Evolutionary conservation across 2,329 filamentous ascomycete genomes (phyloP), one percentile per base, ranked within the genome.

Genomic region (Alternaria sp.): DNA sequence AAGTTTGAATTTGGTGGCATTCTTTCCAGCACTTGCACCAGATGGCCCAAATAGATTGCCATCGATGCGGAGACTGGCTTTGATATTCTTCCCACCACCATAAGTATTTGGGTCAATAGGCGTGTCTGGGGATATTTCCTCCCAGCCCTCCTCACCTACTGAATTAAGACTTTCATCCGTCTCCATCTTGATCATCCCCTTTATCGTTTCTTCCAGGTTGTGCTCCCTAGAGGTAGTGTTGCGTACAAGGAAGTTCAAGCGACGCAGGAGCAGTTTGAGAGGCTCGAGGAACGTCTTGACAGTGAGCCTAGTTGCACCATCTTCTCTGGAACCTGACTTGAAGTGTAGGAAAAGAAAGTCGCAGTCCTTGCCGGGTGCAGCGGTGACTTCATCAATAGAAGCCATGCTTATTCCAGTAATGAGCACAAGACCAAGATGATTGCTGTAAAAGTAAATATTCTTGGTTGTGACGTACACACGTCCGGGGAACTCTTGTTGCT

Each of bases 241-340:
- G 71, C 92, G 91, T 3, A 98, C 89, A 28, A 99, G 81, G 63
- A 93, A 91, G 74, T 97, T 96, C 16, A 99, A 83, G 18, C 95
- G 89, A 48, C 89, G 86, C 73, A 97, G 92, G 5, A 99, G 85
- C 6, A 98, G 84, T 63, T 88, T 87, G 44, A 97, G 83, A 25
- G 95, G 91, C 69, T 98, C 94, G 25, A 99, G 83, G 82, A 97
- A 99, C 0, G 92, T 92, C 81, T 97, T 98, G 74, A 99, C 88
- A 0, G 92, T 94, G 60, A 98, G 87, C 54, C 92, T 86, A 4
- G 89, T 89, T 49, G 89, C 89, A 12, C 86, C 89, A 44, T 85
- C 84, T 62, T 85, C 87, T 59, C 87, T 86, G 56, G 86, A 86
- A 44, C 82, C 83, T 50, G 89, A 85, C 70, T 90, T 89, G 54